Evolutionary conservation across 139 green algal species (phyloP).

Genomic region (Yamagishiella unicocca): DNA sequence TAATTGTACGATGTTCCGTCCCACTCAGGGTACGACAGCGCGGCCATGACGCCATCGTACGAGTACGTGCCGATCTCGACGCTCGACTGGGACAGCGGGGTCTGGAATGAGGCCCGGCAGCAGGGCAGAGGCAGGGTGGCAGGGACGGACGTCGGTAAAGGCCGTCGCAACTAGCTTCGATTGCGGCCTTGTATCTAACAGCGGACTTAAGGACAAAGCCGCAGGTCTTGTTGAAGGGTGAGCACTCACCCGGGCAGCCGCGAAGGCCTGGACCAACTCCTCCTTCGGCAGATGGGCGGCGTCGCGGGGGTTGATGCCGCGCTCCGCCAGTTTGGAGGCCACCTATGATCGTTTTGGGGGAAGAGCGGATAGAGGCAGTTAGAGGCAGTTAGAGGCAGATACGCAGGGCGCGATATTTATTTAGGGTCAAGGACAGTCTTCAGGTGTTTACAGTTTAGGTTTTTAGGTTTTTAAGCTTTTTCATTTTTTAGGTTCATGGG

Average conservation of each 20-base stretch:
- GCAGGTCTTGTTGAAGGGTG: background rate
- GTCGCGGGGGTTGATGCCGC: background rate
- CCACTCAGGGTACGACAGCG: constrained; percentile 7
- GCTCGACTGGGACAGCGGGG: background rate
- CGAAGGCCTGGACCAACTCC: background rate
- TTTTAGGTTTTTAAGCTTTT: background rate
- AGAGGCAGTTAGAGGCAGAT: background rate
- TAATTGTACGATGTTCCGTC: constrained; percentile 18
- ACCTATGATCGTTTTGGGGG: background rate
- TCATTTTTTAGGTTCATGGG: background rate
- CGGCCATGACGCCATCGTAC: background rate
- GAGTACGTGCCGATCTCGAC: background rate
- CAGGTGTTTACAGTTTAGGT: background rate
- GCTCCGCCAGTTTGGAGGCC: background rate
- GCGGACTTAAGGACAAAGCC: background rate
- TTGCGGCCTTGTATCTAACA: too few species aligned
- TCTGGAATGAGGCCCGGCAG: background rate
- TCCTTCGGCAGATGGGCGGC: background rate
- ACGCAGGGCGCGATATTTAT: too few species aligned
- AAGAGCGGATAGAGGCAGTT: background rate
- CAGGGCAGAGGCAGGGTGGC: background rate
- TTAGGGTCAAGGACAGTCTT: too few species aligned
- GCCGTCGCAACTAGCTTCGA: background rate
- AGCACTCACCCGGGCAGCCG: background rate
- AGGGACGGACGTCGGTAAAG: background rate